Evolutionary conservation across 768 basidiomycete genomes (phyloP).

Genomic region (Tephrocybe rancida): DNA sequence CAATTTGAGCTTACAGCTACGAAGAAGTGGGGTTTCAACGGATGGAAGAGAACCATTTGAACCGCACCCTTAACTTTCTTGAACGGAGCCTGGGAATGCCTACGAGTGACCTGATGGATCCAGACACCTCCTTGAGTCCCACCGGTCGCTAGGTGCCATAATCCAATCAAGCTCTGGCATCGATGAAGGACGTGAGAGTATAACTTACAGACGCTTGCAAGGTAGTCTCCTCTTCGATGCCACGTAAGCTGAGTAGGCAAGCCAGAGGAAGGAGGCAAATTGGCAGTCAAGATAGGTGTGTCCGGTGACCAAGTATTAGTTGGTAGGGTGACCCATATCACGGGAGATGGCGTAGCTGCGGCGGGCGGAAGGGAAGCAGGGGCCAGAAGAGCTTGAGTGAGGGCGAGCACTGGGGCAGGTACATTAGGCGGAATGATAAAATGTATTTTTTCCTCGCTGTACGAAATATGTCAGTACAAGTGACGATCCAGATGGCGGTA

Average conservation of each 20-base stretch:
- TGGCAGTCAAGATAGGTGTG: slow-evolving; percentile 59
- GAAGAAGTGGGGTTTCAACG: slow-evolving; percentile 92
- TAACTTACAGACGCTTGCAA: slow-evolving; percentile 90
- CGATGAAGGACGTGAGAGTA: slow-evolving; percentile 4
- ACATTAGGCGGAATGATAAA: slow-evolving; percentile 84
- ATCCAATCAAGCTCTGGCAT: slow-evolving; percentile 11
- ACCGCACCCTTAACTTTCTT: slow-evolving; percentile 91
- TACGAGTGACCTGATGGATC: slow-evolving; percentile 93
- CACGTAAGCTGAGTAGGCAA: slow-evolving; percentile 81
- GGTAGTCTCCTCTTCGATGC: slow-evolving; percentile 95
- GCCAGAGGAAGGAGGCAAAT: slow-evolving; percentile 67
- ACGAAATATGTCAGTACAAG: slow-evolving; percentile 9
- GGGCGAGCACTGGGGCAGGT: slow-evolving; percentile 53
- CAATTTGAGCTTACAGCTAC: slow-evolving; percentile 74
- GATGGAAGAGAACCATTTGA: slow-evolving; percentile 94
- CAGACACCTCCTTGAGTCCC: slow-evolving; percentile 84
- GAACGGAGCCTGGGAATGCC: slow-evolving; percentile 98
- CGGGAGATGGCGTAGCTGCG: slow-evolving; percentile 56
- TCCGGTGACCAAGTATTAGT: slow-evolving; percentile 51
- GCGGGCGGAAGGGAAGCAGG: slow-evolving; percentile 65
- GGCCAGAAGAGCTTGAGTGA: slow-evolving; percentile 63
- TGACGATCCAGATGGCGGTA: slow-evolving; percentile 3
- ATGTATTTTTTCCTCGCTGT: slow-evolving; percentile 79
- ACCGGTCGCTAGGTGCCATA: slow-evolving; percentile 47
- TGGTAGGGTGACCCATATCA: slow-evolving; percentile 68